Percentiles rank a stretch among this genome's conserved stretches.
phyloP scores from a whole-genome alignment of 169 alveolate species.

The Plasmodium relictum region DNA sequence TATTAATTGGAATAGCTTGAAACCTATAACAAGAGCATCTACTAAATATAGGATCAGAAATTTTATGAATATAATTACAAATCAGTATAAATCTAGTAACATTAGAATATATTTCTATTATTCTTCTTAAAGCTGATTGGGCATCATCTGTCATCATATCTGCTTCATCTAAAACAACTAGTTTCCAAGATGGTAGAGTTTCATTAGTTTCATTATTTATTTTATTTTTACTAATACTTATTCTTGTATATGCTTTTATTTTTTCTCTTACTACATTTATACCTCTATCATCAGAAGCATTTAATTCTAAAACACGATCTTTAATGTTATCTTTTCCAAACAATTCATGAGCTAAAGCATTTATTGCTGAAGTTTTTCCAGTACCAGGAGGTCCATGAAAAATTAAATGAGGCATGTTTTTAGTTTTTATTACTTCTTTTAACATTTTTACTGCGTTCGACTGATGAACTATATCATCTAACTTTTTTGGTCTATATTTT shows the following conservation, averaged over 20 bases:
- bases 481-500: slow-evolving; percentile 87
- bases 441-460: slow-evolving; percentile 86
- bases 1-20: slow-evolving; percentile 93
- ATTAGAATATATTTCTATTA: slow-evolving; percentile 95
- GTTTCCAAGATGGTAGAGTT: slow-evolving; percentile 93
- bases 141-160: slow-evolving; percentile 99
- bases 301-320: slow-evolving; percentile 96
- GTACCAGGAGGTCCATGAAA: slow-evolving; percentile 99
- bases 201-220: slow-evolving; percentile 88
- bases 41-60: slow-evolving; percentile 96
- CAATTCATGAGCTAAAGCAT: slow-evolving; percentile 96
- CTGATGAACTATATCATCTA: slow-evolving; percentile 88
- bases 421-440: slow-evolving; percentile 85
- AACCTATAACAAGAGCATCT: slow-evolving; percentile 97
- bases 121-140: slow-evolving; percentile 98
- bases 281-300: slow-evolving; percentile 99
- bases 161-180: slow-evolving; percentile 98
- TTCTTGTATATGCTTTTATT: slow-evolving; percentile 97
- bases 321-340: slow-evolving; percentile 94
- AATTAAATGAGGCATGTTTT: slow-evolving; percentile 94
- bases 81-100: slow-evolving; percentile 98
- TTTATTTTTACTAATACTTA: slow-evolving; percentile 91
- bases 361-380: slow-evolving; percentile 98
- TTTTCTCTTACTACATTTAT: slow-evolving; percentile 97
- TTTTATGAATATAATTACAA: slow-evolving; percentile 97